Evolutionary conservation across 1,139 yeast species (phyloP).

Genomic region (Yamadazyma conglobata): DNA sequence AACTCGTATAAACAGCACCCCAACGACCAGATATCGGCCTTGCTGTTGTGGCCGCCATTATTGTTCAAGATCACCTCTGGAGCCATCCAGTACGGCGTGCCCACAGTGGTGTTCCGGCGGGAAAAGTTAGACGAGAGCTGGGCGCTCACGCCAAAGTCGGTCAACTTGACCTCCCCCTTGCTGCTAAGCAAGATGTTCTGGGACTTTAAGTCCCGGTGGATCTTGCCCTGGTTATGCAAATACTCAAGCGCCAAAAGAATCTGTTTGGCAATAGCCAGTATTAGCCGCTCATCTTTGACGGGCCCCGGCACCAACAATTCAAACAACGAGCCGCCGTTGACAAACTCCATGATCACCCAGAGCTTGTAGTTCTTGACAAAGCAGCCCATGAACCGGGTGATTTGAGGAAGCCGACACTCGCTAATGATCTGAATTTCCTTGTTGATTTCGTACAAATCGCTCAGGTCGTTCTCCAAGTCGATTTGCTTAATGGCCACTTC

Average conservation of each 20-base stretch:
- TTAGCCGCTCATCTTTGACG: conserved; percentile 37
- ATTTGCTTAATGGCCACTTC: conserved; percentile 71
- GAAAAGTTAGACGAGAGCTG: conserved; percentile 77
- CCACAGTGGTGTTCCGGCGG: conserved; percentile 85
- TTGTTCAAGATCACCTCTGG: conserved; percentile 91
- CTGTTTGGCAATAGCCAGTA: conserved; percentile 57
- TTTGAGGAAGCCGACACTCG: conserved; percentile 66
- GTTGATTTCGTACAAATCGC: conserved; percentile 75
- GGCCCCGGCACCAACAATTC: conserved; percentile 67
- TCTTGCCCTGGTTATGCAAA: conserved; percentile 73
- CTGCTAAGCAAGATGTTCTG: conserved; percentile 73
- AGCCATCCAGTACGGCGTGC: conserved; percentile 99
- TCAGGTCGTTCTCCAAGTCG: conserved; percentile 73
- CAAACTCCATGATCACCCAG: conserved; percentile 84
- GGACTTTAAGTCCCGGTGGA: conserved; percentile 84
- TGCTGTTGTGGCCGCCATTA: conserved; percentile 69
- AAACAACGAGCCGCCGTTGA: conserved; percentile 80
- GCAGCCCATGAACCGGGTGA: conserved; percentile 76
- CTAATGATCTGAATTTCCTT: conserved; percentile 74
- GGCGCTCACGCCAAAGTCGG: conserved; percentile 95
- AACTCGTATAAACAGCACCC: conserved; percentile 89
- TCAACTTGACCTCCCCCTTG: conserved; percentile 79
- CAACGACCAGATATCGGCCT: conserved; percentile 94
- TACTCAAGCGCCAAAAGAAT: conserved; percentile 67
- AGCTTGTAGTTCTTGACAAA: conserved; percentile 74